Conservation (phyloP, 2,329 filamentous ascomycete genomes). For the Tolypocladium guangdongense region DNA sequence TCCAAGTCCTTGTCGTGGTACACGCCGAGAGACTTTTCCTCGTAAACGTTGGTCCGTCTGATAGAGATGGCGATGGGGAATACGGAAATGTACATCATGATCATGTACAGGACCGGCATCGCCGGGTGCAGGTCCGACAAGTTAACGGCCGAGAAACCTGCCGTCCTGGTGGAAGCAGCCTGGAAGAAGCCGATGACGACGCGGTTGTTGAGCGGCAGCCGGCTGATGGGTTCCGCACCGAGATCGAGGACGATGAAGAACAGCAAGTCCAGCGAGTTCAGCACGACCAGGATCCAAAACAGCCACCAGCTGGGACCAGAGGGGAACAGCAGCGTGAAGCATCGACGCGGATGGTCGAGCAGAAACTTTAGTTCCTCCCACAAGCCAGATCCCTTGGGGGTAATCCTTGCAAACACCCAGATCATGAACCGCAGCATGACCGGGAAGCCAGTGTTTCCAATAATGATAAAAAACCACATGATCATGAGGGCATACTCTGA, state of each 20-base stretch:
- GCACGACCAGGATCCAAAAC: slow-evolving; percentile 68
- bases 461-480: slow-evolving; percentile 78
- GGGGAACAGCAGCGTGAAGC: slow-evolving; percentile 91
- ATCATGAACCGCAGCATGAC: slow-evolving; percentile 91
- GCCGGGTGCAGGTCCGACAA: slow-evolving; percentile 72
- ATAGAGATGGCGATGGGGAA: slow-evolving; percentile 95
- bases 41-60: slow-evolving; percentile 90
- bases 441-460: slow-evolving; percentile 92
- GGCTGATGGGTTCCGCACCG: slow-evolving; percentile 56
- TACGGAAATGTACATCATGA: slow-evolving; percentile 99
- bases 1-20: slow-evolving; percentile 42
- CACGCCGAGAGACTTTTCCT: slow-evolving; percentile 76
- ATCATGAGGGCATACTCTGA: slow-evolving; percentile 67
- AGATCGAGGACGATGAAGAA: slow-evolving; percentile 91
- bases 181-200: slow-evolving; percentile 86
- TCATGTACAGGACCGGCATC: slow-evolving; percentile 85
- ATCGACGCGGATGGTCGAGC: slow-evolving; percentile 87
- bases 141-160: slow-evolving; percentile 77
- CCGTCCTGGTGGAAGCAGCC: slow-evolving; percentile 78
- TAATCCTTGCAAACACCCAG: slow-evolving; percentile 62
- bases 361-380: slow-evolving; percentile 90
- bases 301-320: slow-evolving; percentile 91
- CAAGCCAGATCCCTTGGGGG: slow-evolving; percentile 53
- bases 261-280: slow-evolving; percentile 78
- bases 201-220: slow-evolving; percentile 60